A percentile compares a stretch with the other conserved stretches of the same genome.
phyloP scores from a whole-genome alignment of 257 asterid genomes.

The Solanum pinnatisectum region DNA sequence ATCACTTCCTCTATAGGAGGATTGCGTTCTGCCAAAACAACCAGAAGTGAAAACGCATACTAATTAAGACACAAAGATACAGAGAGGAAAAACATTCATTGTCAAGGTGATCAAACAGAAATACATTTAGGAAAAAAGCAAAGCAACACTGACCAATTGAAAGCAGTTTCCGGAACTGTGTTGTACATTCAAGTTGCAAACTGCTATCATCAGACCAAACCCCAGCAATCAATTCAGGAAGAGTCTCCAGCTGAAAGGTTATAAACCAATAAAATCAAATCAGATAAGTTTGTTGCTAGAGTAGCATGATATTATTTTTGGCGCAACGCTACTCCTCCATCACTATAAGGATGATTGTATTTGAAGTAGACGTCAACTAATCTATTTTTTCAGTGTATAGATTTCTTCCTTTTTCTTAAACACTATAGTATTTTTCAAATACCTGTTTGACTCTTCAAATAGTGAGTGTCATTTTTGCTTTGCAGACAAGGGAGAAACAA shows the following conservation, averaged over 20 bases:
- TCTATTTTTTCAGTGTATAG: neutral
- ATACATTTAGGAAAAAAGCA: neutral
- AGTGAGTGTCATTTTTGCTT: neutral
- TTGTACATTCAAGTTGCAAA: conserved; percentile 73
- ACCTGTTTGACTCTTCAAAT: neutral
- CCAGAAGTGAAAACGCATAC: neutral
- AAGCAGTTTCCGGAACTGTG: conserved; percentile 90
- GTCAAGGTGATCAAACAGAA: neutral
- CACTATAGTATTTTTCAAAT: neutral
- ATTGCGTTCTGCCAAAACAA: conserved; percentile 51
- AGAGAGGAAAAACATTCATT: neutral
- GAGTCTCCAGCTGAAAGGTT: conserved; percentile 60
- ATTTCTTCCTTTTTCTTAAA: neutral
- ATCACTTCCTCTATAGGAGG: conserved; percentile 95
- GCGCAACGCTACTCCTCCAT: neutral
- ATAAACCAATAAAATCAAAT: conserved; percentile 2
- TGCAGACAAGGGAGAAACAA: neutral
- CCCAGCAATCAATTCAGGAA: conserved; percentile 69
- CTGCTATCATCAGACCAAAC: conserved; percentile 61
- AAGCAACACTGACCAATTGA: conserved; percentile 49
- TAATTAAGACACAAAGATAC: neutral
- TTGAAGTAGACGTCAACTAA: neutral
- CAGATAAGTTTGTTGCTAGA: neutral
- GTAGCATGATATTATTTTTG: neutral
- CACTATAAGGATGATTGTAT: neutral